phyloP scores from a whole-genome alignment of 2,329 filamentous ascomycete genomes.

The Penicillium sp. region DNA sequence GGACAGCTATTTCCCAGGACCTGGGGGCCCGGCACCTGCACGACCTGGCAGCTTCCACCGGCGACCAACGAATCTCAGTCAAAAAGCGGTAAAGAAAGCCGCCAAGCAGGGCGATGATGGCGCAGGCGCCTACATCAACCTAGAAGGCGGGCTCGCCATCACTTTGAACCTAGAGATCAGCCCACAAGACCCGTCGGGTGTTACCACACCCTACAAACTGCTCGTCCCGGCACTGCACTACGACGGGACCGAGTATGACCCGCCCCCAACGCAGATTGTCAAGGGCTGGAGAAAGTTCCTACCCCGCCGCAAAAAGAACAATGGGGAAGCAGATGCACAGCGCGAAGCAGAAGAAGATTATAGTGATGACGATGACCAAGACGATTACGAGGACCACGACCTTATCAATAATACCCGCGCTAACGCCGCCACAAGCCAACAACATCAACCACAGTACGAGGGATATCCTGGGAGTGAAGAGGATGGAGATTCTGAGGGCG shows the following conservation, averaged over 20 bases:
- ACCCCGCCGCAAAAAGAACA: conserved; percentile 22
- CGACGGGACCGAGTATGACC: conserved; percentile 36
- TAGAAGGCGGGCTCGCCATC: conserved; percentile 77
- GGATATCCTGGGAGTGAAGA: conserved; percentile 19
- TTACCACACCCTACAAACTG: conserved; percentile 77
- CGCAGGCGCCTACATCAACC: conserved; percentile 55
- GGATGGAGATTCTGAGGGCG: conserved; percentile 11
- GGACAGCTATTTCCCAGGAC: conserved; percentile 29
- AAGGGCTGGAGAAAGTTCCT: conserved; percentile 37
- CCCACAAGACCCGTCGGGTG: conserved; percentile 73
- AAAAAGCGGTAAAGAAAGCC: conserved; percentile 51
- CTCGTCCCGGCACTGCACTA: conserved; percentile 67
- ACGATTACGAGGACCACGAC: conserved; percentile 21
- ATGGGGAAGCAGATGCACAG: background rate
- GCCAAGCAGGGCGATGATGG: conserved; percentile 47
- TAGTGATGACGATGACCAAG: conserved; percentile 15
- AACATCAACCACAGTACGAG: conserved; percentile 14
- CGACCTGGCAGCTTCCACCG: conserved; percentile 51
- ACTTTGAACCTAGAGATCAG: conserved; percentile 83
- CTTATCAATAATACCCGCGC: conserved; percentile 21
- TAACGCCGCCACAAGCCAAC: conserved; percentile 15
- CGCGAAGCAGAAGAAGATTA: conserved; percentile 13
- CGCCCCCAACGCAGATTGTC: conserved; percentile 27
- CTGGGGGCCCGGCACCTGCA: conserved; percentile 13
- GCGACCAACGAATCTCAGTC: conserved; percentile 59